Evolutionary conservation across 495 filamentous ascomycete genomes (phyloP).

Genomic region (Oleoguttula mirabilis): DNA sequence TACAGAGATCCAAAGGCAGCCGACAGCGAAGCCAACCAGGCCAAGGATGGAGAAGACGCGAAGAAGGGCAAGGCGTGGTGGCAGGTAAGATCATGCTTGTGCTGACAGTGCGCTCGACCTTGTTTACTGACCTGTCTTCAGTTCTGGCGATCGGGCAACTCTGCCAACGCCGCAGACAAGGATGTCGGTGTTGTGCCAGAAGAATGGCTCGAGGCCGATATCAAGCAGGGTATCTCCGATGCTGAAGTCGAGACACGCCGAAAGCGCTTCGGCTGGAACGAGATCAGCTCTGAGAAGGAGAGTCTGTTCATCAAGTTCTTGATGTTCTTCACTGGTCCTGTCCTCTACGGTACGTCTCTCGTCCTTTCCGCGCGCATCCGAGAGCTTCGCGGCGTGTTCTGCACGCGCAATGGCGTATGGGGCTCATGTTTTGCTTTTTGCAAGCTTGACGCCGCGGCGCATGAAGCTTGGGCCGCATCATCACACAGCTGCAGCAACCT

Average conservation of each 20-base stretch:
- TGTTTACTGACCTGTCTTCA: constrained; percentile 2
- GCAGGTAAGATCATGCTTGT: constrained; percentile 16
- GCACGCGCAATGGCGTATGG: constrained; percentile 12
- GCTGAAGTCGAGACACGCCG: constrained; percentile 52
- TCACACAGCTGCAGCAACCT: background rate
- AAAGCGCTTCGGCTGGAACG: constrained; percentile 59
- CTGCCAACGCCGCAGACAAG: constrained; percentile 25
- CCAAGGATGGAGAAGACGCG: constrained; percentile 18
- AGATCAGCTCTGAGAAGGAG: constrained; percentile 62
- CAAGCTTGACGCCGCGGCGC: constrained; percentile 17
- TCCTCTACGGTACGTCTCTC: constrained; percentile 60
- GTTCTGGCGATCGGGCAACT: constrained; percentile 36
- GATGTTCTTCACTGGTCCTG: constrained; percentile 68
- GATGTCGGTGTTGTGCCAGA: constrained; percentile 40
- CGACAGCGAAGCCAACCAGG: constrained; percentile 10
- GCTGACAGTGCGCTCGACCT: too few relatives aligned
- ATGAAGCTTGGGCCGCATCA: constrained; percentile 11
- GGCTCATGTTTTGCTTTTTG: constrained; percentile 12
- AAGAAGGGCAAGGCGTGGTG: constrained; percentile 20
- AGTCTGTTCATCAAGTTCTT: constrained; percentile 67
- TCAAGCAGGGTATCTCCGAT: constrained; percentile 47
- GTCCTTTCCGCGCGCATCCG: constrained; percentile 1
- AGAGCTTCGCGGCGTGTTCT: constrained; percentile 16
- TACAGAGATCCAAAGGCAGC: constrained; percentile 28
- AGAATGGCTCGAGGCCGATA: constrained; percentile 63